Percentiles rank a stretch among this genome's conserved stretches.
Evolutionary conservation across 106 monocot genomes (phyloP).

Genomic region (Triglochin maritima): DNA sequence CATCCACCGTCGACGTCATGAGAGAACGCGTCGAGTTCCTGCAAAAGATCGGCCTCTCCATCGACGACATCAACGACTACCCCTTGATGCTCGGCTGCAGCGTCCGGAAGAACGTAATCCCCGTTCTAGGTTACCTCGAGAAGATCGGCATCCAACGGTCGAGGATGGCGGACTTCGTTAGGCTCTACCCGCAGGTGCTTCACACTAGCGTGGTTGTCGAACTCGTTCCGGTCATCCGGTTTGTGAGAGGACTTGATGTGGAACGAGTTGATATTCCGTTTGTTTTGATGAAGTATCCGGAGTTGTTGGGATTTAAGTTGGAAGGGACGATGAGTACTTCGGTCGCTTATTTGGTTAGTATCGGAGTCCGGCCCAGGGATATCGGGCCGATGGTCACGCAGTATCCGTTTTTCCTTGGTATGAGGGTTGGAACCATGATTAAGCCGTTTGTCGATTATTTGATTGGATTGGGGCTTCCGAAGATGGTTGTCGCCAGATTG

Average conservation of each 20-base stretch:
- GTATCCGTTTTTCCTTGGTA: constrained; percentile 33
- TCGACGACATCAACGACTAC: constrained; percentile 37
- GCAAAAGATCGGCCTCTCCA: constrained; percentile 24
- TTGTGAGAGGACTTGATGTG: constrained; percentile 35
- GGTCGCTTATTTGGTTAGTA: constrained; percentile 26
- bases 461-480: constrained; percentile 21
- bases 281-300: constrained; percentile 28
- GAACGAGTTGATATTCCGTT: constrained; percentile 27
- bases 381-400: constrained; percentile 36
- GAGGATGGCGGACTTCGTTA: constrained; percentile 26
- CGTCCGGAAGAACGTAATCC: constrained; percentile 37
- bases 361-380: constrained; percentile 34
- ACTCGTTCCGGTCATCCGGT: constrained; percentile 28
- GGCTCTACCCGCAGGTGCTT: constrained; percentile 29
- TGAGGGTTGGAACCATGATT: constrained; percentile 33
- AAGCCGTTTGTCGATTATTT: constrained; percentile 32
- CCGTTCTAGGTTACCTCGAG: constrained; percentile 33
- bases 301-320: constrained; percentile 35
- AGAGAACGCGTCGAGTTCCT: constrained; percentile 37
- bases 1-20: constrained; percentile 37
- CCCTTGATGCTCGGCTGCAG: constrained; percentile 33
- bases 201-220: constrained; percentile 36
- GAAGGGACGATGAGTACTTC: constrained; percentile 49
- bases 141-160: constrained; percentile 25
- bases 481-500: constrained; percentile 29